A percentile compares a stretch with the other conserved stretches of the same genome.
These are phyloP conservation scores for Phytopythium oedochilum DNA, from an alignment of 352 stramenopile genomes.

Conservation along the genomic window DNA sequence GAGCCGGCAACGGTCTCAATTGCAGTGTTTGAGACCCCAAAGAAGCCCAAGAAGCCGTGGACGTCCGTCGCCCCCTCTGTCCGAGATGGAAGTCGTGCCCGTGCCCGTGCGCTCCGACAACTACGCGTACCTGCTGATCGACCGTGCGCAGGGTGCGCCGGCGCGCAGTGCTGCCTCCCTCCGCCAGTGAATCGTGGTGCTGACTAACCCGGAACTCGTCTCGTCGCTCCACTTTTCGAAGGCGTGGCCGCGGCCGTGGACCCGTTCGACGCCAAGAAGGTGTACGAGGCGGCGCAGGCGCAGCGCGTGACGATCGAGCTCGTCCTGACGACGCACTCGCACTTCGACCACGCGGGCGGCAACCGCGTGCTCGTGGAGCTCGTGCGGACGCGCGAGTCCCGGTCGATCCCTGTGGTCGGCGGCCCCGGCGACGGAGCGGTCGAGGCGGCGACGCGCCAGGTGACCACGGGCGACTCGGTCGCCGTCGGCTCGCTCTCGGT, in stretches of 20 bases:
- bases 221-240: no score
- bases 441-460: constrained; percentile 41
- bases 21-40: no score
- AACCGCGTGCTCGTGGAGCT: constrained; percentile 69
- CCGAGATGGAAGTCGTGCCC: constrained; percentile 62
- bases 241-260: constrained; percentile 80
- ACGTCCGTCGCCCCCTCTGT: no score
- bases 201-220: no score
- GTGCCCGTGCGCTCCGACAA: constrained; percentile 90
- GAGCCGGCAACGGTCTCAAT: no score
- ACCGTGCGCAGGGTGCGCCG: constrained; percentile 31
- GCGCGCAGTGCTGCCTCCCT: no score
- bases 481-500: constrained; percentile 55
- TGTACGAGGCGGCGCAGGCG: constrained; percentile 57
- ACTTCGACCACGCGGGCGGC: constrained; percentile 89
- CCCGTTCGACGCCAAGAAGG: constrained; percentile 80
- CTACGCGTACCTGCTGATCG: constrained; percentile 89
- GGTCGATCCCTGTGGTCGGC: constrained; percentile 66
- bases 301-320: constrained; percentile 67
- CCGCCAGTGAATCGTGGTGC: no score
- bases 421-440: constrained; percentile 61
- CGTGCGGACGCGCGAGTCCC: constrained; percentile 24
- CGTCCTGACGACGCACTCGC: constrained; percentile 90
- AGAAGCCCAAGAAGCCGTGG: background rate
- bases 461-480: constrained; percentile 64